These are phyloP conservation scores for Yamadazyma sp. DNA, from an alignment of 805 yeast genomes.

Conservation along the genomic window DNA sequence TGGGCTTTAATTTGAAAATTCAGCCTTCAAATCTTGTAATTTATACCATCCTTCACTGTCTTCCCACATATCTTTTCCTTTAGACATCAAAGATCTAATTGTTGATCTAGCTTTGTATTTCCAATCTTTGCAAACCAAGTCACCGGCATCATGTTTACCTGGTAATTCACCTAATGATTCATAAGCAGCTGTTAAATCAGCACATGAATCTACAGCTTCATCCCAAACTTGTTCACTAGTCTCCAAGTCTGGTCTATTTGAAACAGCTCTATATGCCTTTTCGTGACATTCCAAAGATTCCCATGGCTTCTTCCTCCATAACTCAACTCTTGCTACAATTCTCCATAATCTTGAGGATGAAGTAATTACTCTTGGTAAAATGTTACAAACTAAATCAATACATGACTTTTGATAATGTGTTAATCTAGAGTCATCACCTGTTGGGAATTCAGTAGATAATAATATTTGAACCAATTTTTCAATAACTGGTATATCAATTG, in stretches of 20 bases:
- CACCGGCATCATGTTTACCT: conserved; percentile 76
- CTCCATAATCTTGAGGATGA: conserved; percentile 73
- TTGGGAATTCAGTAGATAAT: conserved; percentile 49
- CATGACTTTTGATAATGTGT: conserved; percentile 67
- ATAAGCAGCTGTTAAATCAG: conserved; percentile 80
- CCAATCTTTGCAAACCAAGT: conserved; percentile 91
- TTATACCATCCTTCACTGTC: conserved; percentile 74
- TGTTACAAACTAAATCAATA: conserved; percentile 65
- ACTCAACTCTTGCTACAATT: conserved; percentile 75
- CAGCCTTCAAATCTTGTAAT: conserved; percentile 51
- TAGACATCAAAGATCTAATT: conserved; percentile 71
- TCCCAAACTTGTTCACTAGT: conserved; percentile 65
- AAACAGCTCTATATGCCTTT: conserved; percentile 75
- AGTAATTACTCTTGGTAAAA: conserved; percentile 68
- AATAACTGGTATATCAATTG: conserved; percentile 71
- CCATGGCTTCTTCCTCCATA: conserved; percentile 90
- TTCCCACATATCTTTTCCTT: conserved; percentile 79
- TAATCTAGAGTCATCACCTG: conserved; percentile 32
- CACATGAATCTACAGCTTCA: conserved; percentile 74
- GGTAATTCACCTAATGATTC: conserved; percentile 82
- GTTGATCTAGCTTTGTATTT: conserved; percentile 74
- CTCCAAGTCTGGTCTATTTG: conserved; percentile 62
- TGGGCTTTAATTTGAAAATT: conserved; percentile 16
- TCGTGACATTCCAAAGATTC: conserved; percentile 80
- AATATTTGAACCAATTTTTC: conserved; percentile 70